Evolutionary conservation across 2,329 filamentous ascomycete species (phyloP).

Genomic region (Bisporella sp.): DNA sequence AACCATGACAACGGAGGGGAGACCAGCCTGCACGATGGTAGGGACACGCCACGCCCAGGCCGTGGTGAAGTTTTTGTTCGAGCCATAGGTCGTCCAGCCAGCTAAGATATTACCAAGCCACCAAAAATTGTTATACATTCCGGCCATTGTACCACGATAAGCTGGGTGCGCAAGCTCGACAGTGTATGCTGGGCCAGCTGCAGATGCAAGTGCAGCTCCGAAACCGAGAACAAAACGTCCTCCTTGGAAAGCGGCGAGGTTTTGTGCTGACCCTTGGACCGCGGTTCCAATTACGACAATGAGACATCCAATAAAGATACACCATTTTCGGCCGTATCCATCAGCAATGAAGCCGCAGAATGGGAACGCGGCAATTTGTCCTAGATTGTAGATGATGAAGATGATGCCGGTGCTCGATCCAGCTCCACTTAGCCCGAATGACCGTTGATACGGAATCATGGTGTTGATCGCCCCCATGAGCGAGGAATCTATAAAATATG

Average conservation of each 20-base stretch:
- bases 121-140: slow-evolving; percentile 41
- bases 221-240: slow-evolving; percentile 48
- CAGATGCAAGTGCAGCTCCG: slow-evolving; percentile 51
- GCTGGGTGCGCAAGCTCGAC: slow-evolving; percentile 57
- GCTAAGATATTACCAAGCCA: slow-evolving; percentile 47
- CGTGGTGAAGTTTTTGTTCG: slow-evolving; percentile 31
- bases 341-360: slow-evolving; percentile 46
- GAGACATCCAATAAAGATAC: slow-evolving; percentile 48
- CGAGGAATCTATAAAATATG: slow-evolving; percentile 39
- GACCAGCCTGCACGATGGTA: slow-evolving; percentile 43
- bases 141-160: slow-evolving; percentile 54
- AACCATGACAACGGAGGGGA: slow-evolving; percentile 38
- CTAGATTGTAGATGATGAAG: slow-evolving; percentile 42
- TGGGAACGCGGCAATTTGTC: slow-evolving; percentile 43
- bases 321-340: slow-evolving; percentile 43
- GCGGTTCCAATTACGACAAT: slow-evolving; percentile 45
- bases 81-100: slow-evolving; percentile 32
- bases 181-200: slow-evolving; percentile 56
- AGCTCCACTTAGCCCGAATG: slow-evolving; percentile 39
- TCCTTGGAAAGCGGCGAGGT: slow-evolving; percentile 46
- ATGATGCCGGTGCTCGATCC: slow-evolving; percentile 40
- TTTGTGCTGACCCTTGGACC: slow-evolving; percentile 40
- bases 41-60: slow-evolving; percentile 53
- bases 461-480: slow-evolving; percentile 46
- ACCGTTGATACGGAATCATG: slow-evolving; percentile 42